A percentile compares a stretch with the other conserved stretches of the same genome.
These are phyloP conservation scores for Rhizomucor pusillus DNA, from an alignment of 371 early-diverging fungal genomes.

Conservation along the genomic window DNA sequence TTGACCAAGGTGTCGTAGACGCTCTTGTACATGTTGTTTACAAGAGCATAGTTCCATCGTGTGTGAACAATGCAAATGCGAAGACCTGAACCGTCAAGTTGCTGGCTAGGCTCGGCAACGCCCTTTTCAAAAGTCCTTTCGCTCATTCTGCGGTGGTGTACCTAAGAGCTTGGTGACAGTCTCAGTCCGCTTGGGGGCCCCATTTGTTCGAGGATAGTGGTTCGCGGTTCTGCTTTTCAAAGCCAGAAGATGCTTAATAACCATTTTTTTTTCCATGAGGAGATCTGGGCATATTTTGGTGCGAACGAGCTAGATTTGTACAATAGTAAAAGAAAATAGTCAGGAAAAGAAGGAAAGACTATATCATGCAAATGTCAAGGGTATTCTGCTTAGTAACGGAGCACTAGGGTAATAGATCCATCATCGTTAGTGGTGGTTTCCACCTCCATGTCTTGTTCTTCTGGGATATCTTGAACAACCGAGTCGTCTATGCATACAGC, in stretches of 20 bases:
- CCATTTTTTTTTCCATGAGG: too few relatives aligned
- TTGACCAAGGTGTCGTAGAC: slow-evolving; percentile 63
- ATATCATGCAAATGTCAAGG: too few relatives aligned
- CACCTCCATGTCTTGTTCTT: slow-evolving; percentile 52
- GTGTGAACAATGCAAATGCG: slow-evolving; percentile 87
- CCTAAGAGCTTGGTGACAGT: too few relatives aligned
- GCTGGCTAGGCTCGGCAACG: slow-evolving; percentile 53
- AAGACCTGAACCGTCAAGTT: slow-evolving; percentile 68
- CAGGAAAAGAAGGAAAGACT: too few relatives aligned
- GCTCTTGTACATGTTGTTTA: slow-evolving; percentile 78
- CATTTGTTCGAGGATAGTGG: too few relatives aligned
- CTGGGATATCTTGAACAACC: slow-evolving; percentile 49
- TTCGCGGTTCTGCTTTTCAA: too few relatives aligned
- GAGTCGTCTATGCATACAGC: slow-evolving; percentile 49
- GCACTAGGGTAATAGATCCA: slow-evolving; percentile 38
- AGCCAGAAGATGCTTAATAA: too few relatives aligned
- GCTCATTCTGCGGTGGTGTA: too few relatives aligned
- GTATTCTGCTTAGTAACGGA: slow-evolving; percentile 31
- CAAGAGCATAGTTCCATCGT: slow-evolving; percentile 89
- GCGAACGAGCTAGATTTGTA: too few relatives aligned
- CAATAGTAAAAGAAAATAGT: too few relatives aligned
- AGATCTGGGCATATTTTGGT: too few relatives aligned
- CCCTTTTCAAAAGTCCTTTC: slow-evolving; percentile 65
- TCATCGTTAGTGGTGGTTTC: slow-evolving; percentile 41
- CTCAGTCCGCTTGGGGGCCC: too few relatives aligned